These are phyloP conservation scores for Hymenoscyphus fructigenus DNA, from an alignment of 2,329 filamentous ascomycete species.

Conservation along the genomic window DNA sequence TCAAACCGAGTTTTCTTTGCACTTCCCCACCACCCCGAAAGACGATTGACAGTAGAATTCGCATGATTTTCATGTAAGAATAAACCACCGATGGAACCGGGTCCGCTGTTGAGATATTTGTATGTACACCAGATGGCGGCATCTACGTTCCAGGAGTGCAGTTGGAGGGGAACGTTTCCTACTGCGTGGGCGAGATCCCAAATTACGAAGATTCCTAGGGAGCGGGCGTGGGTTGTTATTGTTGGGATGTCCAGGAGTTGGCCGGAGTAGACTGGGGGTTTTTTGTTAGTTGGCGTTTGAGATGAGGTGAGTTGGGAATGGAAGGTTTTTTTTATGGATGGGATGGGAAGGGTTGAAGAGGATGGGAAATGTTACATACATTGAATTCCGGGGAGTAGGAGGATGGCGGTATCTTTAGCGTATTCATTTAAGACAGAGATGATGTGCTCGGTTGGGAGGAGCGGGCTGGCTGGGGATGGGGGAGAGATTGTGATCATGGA, in stretches of 20 bases:
- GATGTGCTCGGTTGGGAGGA: slow-evolving; percentile 65
- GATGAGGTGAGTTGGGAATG: too few species aligned
- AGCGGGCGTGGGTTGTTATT: slow-evolving; percentile 70
- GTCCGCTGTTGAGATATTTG: slow-evolving; percentile 79
- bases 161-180: slow-evolving; percentile 69
- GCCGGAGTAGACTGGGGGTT: slow-evolving; percentile 78
- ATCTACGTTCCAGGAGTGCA: slow-evolving; percentile 79
- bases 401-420: slow-evolving; percentile 62
- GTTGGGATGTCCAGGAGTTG: slow-evolving; percentile 72
- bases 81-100: slow-evolving; percentile 69
- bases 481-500: slow-evolving; percentile 69
- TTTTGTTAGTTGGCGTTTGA: too few species aligned
- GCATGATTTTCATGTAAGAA: slow-evolving; percentile 65
- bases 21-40: slow-evolving; percentile 82
- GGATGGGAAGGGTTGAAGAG: too few species aligned
- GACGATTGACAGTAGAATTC: slow-evolving; percentile 47
- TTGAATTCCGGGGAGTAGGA: slow-evolving; percentile 77
- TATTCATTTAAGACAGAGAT: slow-evolving; percentile 65
- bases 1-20: slow-evolving; percentile 67
- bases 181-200: slow-evolving; percentile 81
- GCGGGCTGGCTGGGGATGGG: slow-evolving; percentile 46
- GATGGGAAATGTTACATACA: too few species aligned
- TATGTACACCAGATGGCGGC: slow-evolving; percentile 80
- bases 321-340: too few species aligned
- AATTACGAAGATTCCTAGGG: slow-evolving; percentile 65